phyloP scores from a whole-genome alignment of 1,284 basidiomycete species.

The Volvariella surrecta region DNA sequence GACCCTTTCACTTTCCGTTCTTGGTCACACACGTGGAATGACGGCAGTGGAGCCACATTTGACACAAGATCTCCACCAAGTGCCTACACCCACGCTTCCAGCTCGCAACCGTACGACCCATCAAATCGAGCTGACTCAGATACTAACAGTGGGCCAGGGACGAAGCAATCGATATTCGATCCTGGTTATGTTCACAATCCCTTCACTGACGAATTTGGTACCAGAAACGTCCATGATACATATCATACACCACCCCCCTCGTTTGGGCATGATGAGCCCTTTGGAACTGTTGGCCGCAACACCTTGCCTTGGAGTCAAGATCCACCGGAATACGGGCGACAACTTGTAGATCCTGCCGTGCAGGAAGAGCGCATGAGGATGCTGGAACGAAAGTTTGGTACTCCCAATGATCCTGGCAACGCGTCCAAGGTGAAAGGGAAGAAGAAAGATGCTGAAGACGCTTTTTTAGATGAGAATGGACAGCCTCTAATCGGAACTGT shows the following conservation, averaged over 20 bases:
- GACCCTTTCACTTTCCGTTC: no score
- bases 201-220: constrained; percentile 11
- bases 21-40: no score
- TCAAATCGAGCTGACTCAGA: not conserved
- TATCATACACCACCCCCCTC: constrained; percentile 22
- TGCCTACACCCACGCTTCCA: no score
- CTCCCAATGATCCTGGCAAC: not conserved
- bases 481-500: constrained; percentile 48
- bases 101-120: not conserved
- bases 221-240: constrained; percentile 14
- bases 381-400: constrained; percentile 57
- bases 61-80: no score
- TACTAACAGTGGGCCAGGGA: constrained; percentile 11
- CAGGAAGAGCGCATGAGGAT: constrained; percentile 63
- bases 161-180: constrained; percentile 27
- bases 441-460: constrained; percentile 17
- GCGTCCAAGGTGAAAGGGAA: constrained; percentile 9
- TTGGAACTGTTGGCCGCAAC: constrained; percentile 15
- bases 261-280: constrained; percentile 25
- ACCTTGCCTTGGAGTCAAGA: constrained; percentile 40
- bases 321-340: constrained; percentile 28
- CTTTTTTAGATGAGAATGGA: constrained; percentile 33
- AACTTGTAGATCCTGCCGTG: constrained; percentile 34
- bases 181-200: constrained; percentile 25
- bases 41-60: no score